These are phyloP conservation scores for Apiotrichum gracile DNA, from an alignment of 1,284 basidiomycete genomes.

Conservation along the genomic window DNA sequence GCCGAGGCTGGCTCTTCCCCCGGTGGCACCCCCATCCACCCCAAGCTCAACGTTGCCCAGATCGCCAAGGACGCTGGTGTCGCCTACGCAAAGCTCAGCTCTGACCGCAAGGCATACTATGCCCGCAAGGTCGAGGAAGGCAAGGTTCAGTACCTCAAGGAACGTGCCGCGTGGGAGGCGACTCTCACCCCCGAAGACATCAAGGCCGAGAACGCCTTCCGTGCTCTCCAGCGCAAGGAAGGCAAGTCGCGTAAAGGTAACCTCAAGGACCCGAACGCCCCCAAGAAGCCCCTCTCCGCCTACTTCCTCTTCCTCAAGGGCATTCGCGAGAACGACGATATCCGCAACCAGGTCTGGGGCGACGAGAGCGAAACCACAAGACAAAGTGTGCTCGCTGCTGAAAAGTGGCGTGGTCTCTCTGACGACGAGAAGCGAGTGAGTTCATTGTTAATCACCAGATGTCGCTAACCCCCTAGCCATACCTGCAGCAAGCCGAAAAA, in stretches of 20 bases:
- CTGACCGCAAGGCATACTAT: conserved; percentile 80
- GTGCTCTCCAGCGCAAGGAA: conserved; percentile 84
- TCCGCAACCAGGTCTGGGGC: conserved; percentile 78
- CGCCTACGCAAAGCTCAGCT: conserved; percentile 73
- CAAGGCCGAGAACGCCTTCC: conserved; percentile 84
- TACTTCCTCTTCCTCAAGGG: conserved; percentile 93
- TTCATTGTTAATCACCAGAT: conserved; percentile 8
- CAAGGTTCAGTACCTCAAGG: conserved; percentile 74
- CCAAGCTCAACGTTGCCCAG: conserved; percentile 91
- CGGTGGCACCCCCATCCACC: conserved; percentile 39
- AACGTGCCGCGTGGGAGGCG: conserved; percentile 77
- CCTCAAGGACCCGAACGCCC: conserved; percentile 93
- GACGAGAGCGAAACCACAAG: conserved; percentile 89
- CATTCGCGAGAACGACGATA: conserved; percentile 63
- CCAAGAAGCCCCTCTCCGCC: conserved; percentile 89
- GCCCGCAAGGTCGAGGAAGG: conserved; percentile 71
- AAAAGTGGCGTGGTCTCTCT: conserved; percentile 83
- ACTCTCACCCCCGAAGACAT: conserved; percentile 91
- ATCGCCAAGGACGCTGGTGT: conserved; percentile 91
- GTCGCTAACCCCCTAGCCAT: conserved; percentile 56
- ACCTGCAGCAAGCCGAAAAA: conserved; percentile 80
- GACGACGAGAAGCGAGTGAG: conserved; percentile 83
- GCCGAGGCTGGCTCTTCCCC: conserved; percentile 58
- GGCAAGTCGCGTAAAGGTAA: conserved; percentile 91
- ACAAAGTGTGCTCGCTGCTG: conserved; percentile 88